phyloP scores from a whole-genome alignment of 2,329 filamentous ascomycete species.

The Emmonsia crescens region DNA sequence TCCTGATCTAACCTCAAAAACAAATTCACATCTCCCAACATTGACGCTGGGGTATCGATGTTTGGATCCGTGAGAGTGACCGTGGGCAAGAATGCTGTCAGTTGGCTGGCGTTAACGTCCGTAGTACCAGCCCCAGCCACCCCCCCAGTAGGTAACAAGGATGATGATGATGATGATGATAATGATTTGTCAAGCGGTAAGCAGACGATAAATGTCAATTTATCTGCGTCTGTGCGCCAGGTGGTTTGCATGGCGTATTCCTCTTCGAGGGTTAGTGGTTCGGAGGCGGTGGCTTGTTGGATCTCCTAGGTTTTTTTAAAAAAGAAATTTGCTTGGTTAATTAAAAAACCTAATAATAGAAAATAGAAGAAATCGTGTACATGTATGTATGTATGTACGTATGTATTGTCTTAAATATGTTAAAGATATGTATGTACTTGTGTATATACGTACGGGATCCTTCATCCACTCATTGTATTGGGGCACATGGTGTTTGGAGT shows the following conservation, averaged over 20 bases:
- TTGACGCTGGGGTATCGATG: conserved; percentile 45
- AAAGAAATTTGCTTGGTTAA: not conserved
- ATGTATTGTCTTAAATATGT: not conserved
- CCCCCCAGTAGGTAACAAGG: not conserved
- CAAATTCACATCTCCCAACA: conserved; percentile 70
- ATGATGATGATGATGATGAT: not conserved
- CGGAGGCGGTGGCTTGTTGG: conserved; percentile 75
- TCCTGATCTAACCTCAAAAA: conserved; percentile 58
- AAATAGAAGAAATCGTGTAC: not conserved
- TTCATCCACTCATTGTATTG: conserved; percentile 90
- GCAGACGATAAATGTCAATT: conserved; percentile 86
- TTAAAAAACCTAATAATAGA: conserved; percentile 5
- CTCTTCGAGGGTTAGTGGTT: conserved; percentile 65
- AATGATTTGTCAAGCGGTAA: conserved; percentile 27
- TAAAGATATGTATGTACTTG: not conserved
- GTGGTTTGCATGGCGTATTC: conserved; percentile 86
- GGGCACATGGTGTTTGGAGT: conserved; percentile 67
- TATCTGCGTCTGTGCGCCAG: conserved; percentile 73
- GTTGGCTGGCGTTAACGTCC: not conserved
- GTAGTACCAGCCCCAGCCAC: not conserved
- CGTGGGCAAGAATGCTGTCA: not conserved
- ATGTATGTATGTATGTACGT: not conserved
- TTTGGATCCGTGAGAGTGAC: conserved; percentile 29
- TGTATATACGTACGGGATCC: conserved; percentile 45
- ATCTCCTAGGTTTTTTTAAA: conserved; percentile 49